Conservation (phyloP, 225 moss, liverwort and hornwort species). For the Thuidium tamariscinum region DNA sequence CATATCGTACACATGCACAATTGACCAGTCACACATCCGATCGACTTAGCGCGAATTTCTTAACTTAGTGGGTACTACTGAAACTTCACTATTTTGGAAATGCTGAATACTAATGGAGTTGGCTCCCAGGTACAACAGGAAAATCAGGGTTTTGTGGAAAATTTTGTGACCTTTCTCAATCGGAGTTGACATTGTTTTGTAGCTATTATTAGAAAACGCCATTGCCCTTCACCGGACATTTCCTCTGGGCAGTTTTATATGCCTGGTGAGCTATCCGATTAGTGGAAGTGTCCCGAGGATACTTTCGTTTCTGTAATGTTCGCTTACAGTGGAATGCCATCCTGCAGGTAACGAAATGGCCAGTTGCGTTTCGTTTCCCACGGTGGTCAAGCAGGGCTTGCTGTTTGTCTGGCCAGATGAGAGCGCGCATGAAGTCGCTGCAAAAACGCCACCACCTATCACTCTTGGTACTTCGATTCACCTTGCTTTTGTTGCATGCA, state of each 20-base stretch:
- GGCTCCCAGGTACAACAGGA: background rate
- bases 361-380: conserved; percentile 30
- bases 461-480: conserved; percentile 28
- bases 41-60: background rate
- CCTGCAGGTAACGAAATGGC: conserved; percentile 31
- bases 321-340: background rate
- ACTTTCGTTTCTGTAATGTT: background rate
- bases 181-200: background rate
- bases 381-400: conserved; percentile 52
- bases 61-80: background rate
- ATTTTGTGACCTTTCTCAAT: background rate
- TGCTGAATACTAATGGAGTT: background rate
- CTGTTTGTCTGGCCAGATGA: conserved; percentile 86
- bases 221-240: background rate
- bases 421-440: conserved; percentile 42
- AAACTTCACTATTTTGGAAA: background rate
- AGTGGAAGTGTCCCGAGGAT: background rate
- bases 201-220: background rate
- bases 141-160: background rate
- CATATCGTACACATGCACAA: background rate
- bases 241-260: background rate
- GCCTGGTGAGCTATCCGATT: background rate
- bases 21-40: background rate
- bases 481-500: background rate
- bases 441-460: conserved; percentile 37